Evolutionary conservation across 164 flowering plant genomes (phyloP), one percentile per base, ranked within the genome.

Genomic region (Umbellularia californica): DNA sequence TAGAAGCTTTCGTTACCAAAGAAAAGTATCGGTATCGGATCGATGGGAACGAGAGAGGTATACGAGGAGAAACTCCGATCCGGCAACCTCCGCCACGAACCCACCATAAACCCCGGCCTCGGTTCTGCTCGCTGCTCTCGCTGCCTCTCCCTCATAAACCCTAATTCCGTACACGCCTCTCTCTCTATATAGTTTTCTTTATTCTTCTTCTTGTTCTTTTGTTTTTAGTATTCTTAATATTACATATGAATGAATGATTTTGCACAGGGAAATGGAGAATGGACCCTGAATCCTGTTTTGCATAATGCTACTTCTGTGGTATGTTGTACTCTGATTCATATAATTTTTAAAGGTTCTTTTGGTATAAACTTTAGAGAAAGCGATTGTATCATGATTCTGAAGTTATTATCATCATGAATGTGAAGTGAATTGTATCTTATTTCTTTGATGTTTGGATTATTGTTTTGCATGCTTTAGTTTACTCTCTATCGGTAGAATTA

Each of bases 21-120:
- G 10, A 7, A 41, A 6, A 41, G 47, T 41, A 35, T 6, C 10
- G 60, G 60, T 15, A 20, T 55, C 2, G 20, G 60, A 55, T 15
- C 60, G n/a, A 92, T 94, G 98, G 98, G 97, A 30, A 95, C 97
- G 33, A 79, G 99, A 76, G 91, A 93, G 74, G 97, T 93, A 3
- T 92, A 95, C 81, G 97, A 93, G 73, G 77, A 90, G 88, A 92
- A 88, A 77, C 86, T 94, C 68, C 82, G 90, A 74, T 80, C 77
- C 3, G 97, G 96, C 11, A 89, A 92, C 79, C 82, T 92, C 15
- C 68, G 88, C 74, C 86, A 92, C 71, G 95, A 93, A 27, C 97
- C 99, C 22, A 95, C 97, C 78, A 87, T 95, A 50, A 90, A 92
- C 9, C 97, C 97, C 15, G 97, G 99, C 72, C 97, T 95, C 58